Percentiles rank a stretch among this genome's conserved stretches.
These are phyloP conservation scores for Fusarium azukiicola DNA, from an alignment of 2,329 filamentous ascomycete genomes.

Conservation along the genomic window DNA sequence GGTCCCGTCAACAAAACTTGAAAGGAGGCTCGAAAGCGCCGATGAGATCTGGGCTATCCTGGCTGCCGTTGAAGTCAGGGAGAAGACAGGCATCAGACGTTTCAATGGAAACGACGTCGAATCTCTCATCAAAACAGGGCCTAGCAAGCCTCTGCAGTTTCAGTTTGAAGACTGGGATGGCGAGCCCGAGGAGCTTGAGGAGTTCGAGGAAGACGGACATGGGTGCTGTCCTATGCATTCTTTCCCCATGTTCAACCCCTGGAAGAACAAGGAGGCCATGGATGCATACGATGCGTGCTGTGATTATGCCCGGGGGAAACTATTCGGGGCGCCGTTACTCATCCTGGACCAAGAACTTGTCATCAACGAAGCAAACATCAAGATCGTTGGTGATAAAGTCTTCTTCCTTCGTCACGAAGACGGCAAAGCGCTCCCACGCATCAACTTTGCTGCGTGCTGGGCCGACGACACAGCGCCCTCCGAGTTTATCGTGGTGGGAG, in stretches of 20 bases:
- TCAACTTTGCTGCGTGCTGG: conserved; percentile 14
- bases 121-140: conserved; percentile 2
- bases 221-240: conserved; percentile 8
- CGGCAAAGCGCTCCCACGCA: not conserved
- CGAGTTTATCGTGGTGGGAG: not conserved
- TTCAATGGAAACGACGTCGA: not conserved
- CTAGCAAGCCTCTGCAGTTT: not conserved
- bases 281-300: not conserved
- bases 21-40: not conserved
- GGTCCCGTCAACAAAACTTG: not conserved
- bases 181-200: not conserved
- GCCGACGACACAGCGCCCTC: not conserved
- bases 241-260: not conserved
- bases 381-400: not conserved
- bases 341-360: not conserved
- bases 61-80: not conserved
- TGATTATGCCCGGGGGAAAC: not conserved
- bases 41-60: not conserved
- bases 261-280: conserved; percentile 10
- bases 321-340: not conserved
- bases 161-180: conserved; percentile 1
- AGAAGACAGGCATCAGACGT: not conserved
- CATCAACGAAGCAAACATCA: not conserved
- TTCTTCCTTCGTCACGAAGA: not conserved
- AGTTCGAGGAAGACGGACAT: not conserved